These are phyloP conservation scores for Aphanomyces cochlioides DNA, from an alignment of 352 stramenopile genomes.

Conservation along the genomic window DNA sequence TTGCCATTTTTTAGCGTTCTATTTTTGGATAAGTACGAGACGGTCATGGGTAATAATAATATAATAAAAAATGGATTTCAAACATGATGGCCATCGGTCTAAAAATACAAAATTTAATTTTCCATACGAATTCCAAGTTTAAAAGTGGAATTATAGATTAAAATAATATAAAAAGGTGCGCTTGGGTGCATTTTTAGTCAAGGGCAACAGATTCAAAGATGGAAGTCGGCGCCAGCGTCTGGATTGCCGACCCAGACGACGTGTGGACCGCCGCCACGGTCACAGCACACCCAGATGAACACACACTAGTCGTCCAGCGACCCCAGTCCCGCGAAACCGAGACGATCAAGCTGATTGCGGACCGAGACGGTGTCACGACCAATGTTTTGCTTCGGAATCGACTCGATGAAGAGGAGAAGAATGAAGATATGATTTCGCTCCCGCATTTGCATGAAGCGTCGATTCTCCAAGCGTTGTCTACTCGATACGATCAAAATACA, in stretches of 20 bases:
- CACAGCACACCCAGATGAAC: conserved; percentile 16
- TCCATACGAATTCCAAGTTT: too few species aligned
- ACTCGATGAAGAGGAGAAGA: conserved; percentile 56
- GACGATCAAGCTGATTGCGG: conserved; percentile 42
- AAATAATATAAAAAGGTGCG: neutral
- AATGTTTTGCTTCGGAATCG: conserved; percentile 75
- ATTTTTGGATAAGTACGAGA: too few species aligned
- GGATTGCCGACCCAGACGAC: conserved; percentile 52
- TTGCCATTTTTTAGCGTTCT: too few species aligned
- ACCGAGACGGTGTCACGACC: conserved; percentile 44
- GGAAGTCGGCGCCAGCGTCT: conserved; percentile 69
- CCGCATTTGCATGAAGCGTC: conserved; percentile 84
- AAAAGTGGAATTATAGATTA: too few species aligned
- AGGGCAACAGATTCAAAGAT: conserved; percentile 34
- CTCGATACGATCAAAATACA: conserved; percentile 70
- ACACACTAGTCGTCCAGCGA: conserved; percentile 5
- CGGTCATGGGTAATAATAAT: too few species aligned
- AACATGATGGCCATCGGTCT: too few species aligned
- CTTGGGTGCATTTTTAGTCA: neutral
- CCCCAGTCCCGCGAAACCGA: neutral
- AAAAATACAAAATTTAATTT: too few species aligned
- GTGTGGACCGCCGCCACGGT: conserved; percentile 61
- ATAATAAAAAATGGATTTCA: too few species aligned
- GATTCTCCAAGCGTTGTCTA: conserved; percentile 71
- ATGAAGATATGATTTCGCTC: conserved; percentile 62